phyloP scores from a whole-genome alignment of 1,284 basidiomycete genomes.

The Marasmius tenuissimus region DNA sequence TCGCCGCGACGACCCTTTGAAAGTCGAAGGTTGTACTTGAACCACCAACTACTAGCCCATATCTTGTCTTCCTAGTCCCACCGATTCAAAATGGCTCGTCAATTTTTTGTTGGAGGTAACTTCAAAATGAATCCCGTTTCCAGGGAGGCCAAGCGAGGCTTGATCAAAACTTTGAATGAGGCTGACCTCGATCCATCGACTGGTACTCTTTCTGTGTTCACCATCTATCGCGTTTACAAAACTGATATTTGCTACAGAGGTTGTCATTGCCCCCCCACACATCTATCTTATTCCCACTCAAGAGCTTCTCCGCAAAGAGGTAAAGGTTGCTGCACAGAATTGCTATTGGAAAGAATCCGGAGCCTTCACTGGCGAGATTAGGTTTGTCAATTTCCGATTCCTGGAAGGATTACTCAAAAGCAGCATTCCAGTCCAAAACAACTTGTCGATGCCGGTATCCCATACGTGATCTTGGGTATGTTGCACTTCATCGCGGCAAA shows the following conservation, averaged over 20 bases:
- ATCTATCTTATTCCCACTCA: conserved; percentile 79
- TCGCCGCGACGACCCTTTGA: too few relatives aligned
- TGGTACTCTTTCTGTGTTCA: conserved; percentile 45
- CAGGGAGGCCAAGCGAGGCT: conserved; percentile 58
- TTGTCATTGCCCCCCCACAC: conserved; percentile 89
- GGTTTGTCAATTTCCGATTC: conserved; percentile 37
- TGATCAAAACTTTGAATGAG: conserved; percentile 72
- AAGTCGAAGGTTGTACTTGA: too few relatives aligned
- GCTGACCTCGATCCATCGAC: conserved; percentile 74
- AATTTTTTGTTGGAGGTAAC: conserved; percentile 92
- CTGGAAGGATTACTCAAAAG: conserved; percentile 5
- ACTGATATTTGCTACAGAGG: conserved; percentile 54
- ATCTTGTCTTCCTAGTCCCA: too few relatives aligned
- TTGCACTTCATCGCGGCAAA: neutral
- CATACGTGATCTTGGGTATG: conserved; percentile 91
- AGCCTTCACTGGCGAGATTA: conserved; percentile 96
- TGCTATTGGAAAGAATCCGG: conserved; percentile 84
- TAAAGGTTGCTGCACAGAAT: conserved; percentile 91
- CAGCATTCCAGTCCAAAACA: conserved; percentile 63
- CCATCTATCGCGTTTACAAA: neutral
- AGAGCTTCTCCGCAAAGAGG: conserved; percentile 56
- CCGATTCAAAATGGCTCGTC: conserved; percentile 55
- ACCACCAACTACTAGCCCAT: too few relatives aligned
- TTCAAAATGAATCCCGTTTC: conserved; percentile 93
- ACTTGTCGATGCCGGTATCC: conserved; percentile 83